These are phyloP conservation scores for Nidularia pulvinata DNA, from an alignment of 768 basidiomycete species.

Conservation along the genomic window DNA sequence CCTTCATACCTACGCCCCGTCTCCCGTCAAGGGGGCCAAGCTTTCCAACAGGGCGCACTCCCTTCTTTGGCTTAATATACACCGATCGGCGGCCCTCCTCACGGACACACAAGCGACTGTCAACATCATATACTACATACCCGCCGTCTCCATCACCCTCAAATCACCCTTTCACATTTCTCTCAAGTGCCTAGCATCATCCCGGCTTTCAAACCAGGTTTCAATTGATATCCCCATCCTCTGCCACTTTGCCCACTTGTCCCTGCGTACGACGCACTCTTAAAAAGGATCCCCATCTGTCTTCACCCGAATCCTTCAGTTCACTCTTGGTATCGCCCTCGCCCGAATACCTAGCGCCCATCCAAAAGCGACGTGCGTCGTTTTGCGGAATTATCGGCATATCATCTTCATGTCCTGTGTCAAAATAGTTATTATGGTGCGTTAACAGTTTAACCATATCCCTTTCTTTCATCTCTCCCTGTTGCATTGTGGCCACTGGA, in stretches of 20 bases:
- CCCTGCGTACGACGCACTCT: no score
- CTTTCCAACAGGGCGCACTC: background rate
- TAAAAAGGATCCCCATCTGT: constrained; percentile 9
- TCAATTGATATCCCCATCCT: constrained; percentile 1
- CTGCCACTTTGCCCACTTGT: background rate
- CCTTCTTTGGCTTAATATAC: background rate
- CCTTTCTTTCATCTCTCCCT: background rate
- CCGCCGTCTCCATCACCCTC: background rate
- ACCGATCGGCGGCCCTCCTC: background rate
- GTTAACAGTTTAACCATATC: constrained; percentile 9
- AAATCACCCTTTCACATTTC: background rate
- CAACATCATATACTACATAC: background rate
- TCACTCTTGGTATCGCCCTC: no score
- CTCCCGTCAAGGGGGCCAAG: background rate
- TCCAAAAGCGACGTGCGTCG: constrained; percentile 13
- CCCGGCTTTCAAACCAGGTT: background rate
- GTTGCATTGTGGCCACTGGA: background rate
- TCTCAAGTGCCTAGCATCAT: background rate
- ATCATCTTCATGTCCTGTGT: constrained; percentile 26
- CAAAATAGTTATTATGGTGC: constrained; percentile 31
- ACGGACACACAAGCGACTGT: background rate
- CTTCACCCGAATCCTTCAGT: constrained; percentile 3
- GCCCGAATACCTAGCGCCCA: constrained; percentile 3
- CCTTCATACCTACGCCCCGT: constrained; percentile 4
- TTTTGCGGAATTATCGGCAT: constrained; percentile 9